phyloP scores from a whole-genome alignment of 148 eudicot genomes.

The Vaccinium myrtillus region DNA sequence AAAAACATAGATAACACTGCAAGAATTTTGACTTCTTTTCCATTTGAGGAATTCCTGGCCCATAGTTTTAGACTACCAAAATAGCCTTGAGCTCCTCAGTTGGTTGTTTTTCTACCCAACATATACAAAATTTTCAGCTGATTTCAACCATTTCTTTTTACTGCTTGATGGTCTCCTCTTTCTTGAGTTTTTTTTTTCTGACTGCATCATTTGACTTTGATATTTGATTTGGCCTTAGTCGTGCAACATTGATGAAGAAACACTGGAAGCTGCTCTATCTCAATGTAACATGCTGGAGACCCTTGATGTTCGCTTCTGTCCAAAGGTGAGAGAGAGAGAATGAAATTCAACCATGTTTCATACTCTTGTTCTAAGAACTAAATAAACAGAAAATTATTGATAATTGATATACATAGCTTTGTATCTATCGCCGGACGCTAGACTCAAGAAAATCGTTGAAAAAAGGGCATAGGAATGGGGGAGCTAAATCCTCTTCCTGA shows the following conservation, averaged over 20 bases:
- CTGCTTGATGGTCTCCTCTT: background rate
- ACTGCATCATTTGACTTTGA: background rate
- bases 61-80: background rate
- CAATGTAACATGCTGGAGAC: slow-evolving; percentile 75
- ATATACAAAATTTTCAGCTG: background rate
- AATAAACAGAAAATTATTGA: no score
- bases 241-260: slow-evolving; percentile 72
- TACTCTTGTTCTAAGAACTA: background rate
- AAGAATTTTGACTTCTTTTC: background rate
- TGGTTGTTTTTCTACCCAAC: background rate
- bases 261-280: slow-evolving; percentile 73
- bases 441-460: background rate
- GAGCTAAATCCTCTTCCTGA: background rate
- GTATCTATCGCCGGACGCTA: no score
- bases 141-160: background rate
- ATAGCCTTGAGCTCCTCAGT: background rate
- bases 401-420: no score
- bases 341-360: background rate
- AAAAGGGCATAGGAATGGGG: background rate
- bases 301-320: slow-evolving; percentile 90
- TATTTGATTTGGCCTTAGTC: slow-evolving; percentile 39
- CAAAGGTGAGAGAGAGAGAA: slow-evolving; percentile 55
- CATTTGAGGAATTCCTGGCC: background rate
- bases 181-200: background rate
- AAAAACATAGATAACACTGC: no score